Base-by-base conservation (phyloP, 306 rosid species). In the Argentina anserina region DNA sequence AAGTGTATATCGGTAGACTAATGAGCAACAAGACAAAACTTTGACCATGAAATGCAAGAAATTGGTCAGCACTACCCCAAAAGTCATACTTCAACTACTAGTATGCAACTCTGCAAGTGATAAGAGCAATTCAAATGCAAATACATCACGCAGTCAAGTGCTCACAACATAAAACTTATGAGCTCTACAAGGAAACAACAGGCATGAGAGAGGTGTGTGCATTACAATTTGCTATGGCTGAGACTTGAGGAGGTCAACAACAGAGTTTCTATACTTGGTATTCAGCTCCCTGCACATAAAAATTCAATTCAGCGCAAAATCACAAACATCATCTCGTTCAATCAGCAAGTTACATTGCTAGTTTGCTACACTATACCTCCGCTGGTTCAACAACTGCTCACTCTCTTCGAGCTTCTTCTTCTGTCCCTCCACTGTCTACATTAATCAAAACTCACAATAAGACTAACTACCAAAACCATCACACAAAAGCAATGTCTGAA, bases 361-460 rank as follows among this genome's bases (percentile, higher is more conserved):
- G n/a, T n/a, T n/a, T 21, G 80, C 10, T 79, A 50, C 8, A 45
- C n/a, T n/a, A n/a, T 11, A 90, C 99, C 95, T 91, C 63, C 95
- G 36, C 53, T 89, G 95, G 84, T 80, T 87, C 61, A 89, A 82
- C 81, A 86, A 69, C 69, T 89, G 89, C 84, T 91, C 90, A 65
- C 87, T 86, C 89, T 91, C 96, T 74, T 89, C 93, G 39, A 89
- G 79, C 78, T 88, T 91, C 78, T 81, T 80, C 87, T 88, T 89
- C 87, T 94, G 96, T 33, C 92, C 91, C 77, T 94, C 98, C 49
- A 91, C 99, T 9, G 97, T 91, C 96, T 91, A 83, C 75, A 33
- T n/a, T n/a, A 81, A 78, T 53, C 68, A 76, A 49, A 72, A 55
- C 15, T 26, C 53, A 55, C 66, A 37, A 33, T 33, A 33, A 33